phyloP scores from a whole-genome alignment of 179 eudicot species.

The Gypsophila paniculata region DNA sequence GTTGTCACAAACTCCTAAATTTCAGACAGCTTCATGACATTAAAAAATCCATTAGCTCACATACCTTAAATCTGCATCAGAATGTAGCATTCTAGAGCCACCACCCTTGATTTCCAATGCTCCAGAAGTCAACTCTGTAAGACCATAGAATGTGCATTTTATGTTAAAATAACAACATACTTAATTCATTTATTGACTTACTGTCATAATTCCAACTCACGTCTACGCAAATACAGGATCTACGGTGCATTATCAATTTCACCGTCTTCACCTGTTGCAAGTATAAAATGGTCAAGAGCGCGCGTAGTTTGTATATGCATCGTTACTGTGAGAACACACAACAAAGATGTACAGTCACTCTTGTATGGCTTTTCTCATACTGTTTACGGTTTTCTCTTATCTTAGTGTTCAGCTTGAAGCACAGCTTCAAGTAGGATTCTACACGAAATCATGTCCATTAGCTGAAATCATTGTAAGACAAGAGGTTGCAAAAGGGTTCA shows the following conservation, averaged over 20 bases:
- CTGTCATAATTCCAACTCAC: slow-evolving; percentile 12
- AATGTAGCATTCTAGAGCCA: slow-evolving; percentile 11
- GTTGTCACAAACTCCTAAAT: slow-evolving; percentile 2
- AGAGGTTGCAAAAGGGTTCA: slow-evolving; percentile 41
- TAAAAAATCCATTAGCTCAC: neutral
- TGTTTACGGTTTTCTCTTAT: slow-evolving; percentile 25
- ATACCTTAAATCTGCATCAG: slow-evolving; percentile 7
- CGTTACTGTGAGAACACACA: neutral
- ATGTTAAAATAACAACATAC: neutral
- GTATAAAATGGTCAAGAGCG: slow-evolving; percentile 25
- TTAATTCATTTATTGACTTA: slow-evolving; percentile 7
- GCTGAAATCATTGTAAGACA: slow-evolving; percentile 48
- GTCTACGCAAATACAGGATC: slow-evolving; percentile 9
- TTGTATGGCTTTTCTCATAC: slow-evolving; percentile 19
- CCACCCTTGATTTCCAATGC: slow-evolving; percentile 11
- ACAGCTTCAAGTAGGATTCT: slow-evolving; percentile 51
- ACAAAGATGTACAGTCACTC: slow-evolving; percentile 11
- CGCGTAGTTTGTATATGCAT: neutral
- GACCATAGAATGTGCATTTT: slow-evolving; percentile 9
- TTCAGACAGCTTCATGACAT: neutral
- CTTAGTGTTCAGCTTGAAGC: slow-evolving; percentile 36
- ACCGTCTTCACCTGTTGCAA: neutral
- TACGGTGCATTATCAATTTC: neutral
- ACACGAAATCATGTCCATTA: slow-evolving; percentile 36
- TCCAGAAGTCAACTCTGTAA: slow-evolving; percentile 21